Base-by-base conservation (phyloP, 306 rosid species). In the Rubus idaeus region DNA sequence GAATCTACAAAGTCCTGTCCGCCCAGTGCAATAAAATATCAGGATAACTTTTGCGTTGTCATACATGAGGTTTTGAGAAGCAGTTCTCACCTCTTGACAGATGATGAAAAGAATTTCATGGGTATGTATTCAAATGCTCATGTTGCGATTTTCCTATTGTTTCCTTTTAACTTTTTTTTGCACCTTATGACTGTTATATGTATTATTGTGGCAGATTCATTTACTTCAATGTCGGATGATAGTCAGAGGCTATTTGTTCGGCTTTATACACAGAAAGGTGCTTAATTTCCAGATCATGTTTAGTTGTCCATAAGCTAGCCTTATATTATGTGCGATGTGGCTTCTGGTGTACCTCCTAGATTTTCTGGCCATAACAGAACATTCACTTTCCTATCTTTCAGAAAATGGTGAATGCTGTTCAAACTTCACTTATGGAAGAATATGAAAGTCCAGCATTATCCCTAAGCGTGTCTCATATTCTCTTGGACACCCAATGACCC, bases 161-260 rank as follows among this genome's bases (percentile, higher is more conserved):
- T 71, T 73, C 75, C 57, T 16, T 8, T 20, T 69, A 68, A 52
- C 76, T 49, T 11, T 75, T 62, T 71, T 66, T 17, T 77, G 7
- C 47, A 45, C 72, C 63, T 77, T 80, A 58, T 74, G 63, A 56
- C 66, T 63, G 13, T 45, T 80, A 46, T 40, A 39, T 74, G 39
- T 77, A 40, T 88, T 65, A 23, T 79, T 73, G 63, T 84, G 80
- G 78, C 96, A 94, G 98, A 85, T 45, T 88, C 84, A 51, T 94
- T 91, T 86, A 81, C 72, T 81, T 84, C 78, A 20, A 84, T 90
- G 76, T 80, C 97, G 60, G 83, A 89, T 84, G 94, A 91, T 82
- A 85, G 97, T 82, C 98, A 88, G 91, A 90, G 96, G 87, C 90
- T 94, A 60, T 94, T 94, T 81, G 75, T 94, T 75, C 95, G 98